phyloP scores from a whole-genome alignment of 371 early-diverging fungal genomes.

The Quaeritorhiza haematococci region DNA sequence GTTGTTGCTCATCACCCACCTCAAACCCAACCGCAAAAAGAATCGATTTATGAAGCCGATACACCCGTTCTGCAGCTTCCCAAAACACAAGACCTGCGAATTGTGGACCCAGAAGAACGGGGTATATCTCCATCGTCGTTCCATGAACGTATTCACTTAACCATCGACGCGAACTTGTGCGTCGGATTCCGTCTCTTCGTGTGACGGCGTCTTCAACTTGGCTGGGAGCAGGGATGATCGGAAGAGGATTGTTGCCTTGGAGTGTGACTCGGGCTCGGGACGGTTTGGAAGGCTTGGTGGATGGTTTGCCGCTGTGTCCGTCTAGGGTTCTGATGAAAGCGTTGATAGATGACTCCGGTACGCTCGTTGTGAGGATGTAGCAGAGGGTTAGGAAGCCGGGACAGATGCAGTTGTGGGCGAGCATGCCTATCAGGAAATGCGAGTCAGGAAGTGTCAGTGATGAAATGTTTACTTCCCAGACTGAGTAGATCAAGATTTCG shows the following conservation, averaged over 20 bases:
- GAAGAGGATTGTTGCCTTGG: too few relatives aligned
- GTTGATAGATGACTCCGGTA: conserved; percentile 42
- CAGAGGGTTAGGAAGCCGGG: conserved; percentile 55
- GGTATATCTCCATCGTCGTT: conserved; percentile 58
- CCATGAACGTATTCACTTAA: conserved; percentile 57
- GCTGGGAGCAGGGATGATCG: too few relatives aligned
- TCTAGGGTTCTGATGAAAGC: conserved; percentile 5
- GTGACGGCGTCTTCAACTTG: too few relatives aligned
- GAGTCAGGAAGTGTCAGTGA: background rate
- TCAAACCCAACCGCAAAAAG: conserved; percentile 50
- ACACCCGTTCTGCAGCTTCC: conserved; percentile 45
- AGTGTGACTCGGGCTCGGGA: too few relatives aligned
- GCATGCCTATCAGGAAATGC: conserved; percentile 22
- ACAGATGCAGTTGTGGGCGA: conserved; percentile 58
- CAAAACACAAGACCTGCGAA: conserved; percentile 47
- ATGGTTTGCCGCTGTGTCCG: background rate
- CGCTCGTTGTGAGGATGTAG: conserved; percentile 55
- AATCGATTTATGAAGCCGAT: conserved; percentile 42
- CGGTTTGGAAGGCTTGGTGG: too few relatives aligned
- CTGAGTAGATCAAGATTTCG: too few relatives aligned
- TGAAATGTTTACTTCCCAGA: too few relatives aligned
- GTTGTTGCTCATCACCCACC: background rate
- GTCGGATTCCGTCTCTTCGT: too few relatives aligned
- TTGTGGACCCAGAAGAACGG: conserved; percentile 38
- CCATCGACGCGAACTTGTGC: conserved; percentile 39